These are phyloP conservation scores for Exophiala viscosa DNA, from an alignment of 2,329 filamentous ascomycete genomes.

Conservation along the genomic window DNA sequence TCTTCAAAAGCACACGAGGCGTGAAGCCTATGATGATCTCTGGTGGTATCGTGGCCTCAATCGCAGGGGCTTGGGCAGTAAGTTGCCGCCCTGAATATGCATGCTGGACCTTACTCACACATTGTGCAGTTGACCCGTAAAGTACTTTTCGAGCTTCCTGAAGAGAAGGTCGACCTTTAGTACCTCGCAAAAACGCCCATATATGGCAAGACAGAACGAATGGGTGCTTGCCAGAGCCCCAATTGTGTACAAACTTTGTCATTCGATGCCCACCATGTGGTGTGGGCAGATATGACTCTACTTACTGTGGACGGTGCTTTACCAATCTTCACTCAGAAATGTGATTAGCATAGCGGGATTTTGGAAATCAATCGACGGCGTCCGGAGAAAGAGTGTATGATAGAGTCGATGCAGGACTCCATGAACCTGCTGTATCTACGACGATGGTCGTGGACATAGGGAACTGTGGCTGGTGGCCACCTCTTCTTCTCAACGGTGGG, in stretches of 20 bases:
- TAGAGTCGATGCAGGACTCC: constrained; percentile 6
- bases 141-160: constrained; percentile 43
- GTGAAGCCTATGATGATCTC: constrained; percentile 91
- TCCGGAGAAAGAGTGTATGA: constrained; percentile 15
- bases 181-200: constrained; percentile 6
- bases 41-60: constrained; percentile 77
- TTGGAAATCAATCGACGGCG: constrained; percentile 12
- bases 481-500: too few species aligned
- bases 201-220: not conserved
- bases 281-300: not conserved
- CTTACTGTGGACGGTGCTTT: constrained; percentile 3
- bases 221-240: not conserved
- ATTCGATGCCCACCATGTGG: not conserved
- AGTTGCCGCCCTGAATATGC: constrained; percentile 40
- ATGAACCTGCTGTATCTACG: too few species aligned
- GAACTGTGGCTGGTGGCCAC: too few species aligned
- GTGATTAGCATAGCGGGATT: constrained; percentile 24
- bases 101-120: constrained; percentile 23
- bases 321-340: constrained; percentile 23
- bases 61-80: constrained; percentile 90
- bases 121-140: constrained; percentile 48
- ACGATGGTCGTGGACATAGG: too few species aligned
- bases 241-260: not conserved
- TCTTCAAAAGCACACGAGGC: constrained; percentile 95
- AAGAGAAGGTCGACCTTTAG: constrained; percentile 7